phyloP scores from a whole-genome alignment of 495 filamentous ascomycete species.

The Neurospora sp. region DNA sequence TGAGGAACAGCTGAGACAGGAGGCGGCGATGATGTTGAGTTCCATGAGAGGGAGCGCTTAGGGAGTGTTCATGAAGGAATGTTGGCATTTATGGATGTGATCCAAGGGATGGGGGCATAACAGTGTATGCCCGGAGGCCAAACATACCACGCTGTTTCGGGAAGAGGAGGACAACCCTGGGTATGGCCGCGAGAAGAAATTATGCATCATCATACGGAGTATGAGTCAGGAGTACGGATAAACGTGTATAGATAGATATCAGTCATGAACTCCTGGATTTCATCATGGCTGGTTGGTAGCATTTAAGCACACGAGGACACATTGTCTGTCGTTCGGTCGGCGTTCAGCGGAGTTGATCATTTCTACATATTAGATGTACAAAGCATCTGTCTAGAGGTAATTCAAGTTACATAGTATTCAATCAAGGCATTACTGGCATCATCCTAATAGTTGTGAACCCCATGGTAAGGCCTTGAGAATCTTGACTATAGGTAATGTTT shows the following conservation, averaged over 20 bases:
- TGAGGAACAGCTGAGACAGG: conserved; percentile 16
- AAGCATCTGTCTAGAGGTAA: too few species aligned
- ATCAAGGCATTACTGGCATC: too few species aligned
- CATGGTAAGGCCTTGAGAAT: too few species aligned
- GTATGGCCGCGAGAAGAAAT: too few species aligned
- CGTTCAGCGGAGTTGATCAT: neutral
- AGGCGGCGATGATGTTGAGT: conserved; percentile 16
- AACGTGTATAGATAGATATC: neutral
- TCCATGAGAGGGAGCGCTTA: conserved; percentile 5
- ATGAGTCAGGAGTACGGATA: neutral
- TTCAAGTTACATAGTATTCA: too few species aligned
- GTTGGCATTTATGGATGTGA: neutral
- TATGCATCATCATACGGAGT: neutral
- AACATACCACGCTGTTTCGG: too few species aligned
- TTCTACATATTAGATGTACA: neutral
- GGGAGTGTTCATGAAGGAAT: neutral
- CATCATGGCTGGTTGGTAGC: too few species aligned
- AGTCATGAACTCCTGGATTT: too few species aligned
- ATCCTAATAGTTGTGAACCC: too few species aligned
- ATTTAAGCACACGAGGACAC: neutral
- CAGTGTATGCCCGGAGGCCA: too few species aligned
- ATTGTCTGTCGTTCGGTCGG: neutral
- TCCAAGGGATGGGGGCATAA: neutral
- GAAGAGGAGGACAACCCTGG: too few species aligned
- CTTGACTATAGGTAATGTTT: too few species aligned